A percentile compares a stretch with the other conserved stretches of the same genome.
phyloP scores from a whole-genome alignment of 2,329 filamentous ascomycete genomes.

The Graphilbum fragrans region DNA sequence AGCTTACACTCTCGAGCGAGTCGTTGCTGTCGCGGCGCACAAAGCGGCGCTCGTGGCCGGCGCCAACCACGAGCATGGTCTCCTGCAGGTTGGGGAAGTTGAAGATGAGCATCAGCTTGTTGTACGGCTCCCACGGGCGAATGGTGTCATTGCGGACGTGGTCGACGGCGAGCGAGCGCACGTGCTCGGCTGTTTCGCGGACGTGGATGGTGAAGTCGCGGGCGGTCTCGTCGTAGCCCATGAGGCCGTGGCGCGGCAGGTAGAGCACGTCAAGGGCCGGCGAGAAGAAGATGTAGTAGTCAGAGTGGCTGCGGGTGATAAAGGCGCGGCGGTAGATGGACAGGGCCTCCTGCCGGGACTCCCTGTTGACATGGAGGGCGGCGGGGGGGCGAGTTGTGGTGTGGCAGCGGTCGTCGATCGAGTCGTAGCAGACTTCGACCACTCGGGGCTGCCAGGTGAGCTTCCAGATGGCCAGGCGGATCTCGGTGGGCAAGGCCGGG shows the following conservation, averaged over 20 bases:
- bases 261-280: conserved; percentile 24
- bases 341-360: conserved; percentile 28
- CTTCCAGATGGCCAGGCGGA: conserved; percentile 28
- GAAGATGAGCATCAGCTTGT: conserved; percentile 32
- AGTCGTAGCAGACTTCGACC: conserved; percentile 26
- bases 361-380: conserved; percentile 26
- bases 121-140: conserved; percentile 37
- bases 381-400: conserved; percentile 25
- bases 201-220: conserved; percentile 28
- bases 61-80: conserved; percentile 22
- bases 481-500: conserved; percentile 22
- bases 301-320: conserved; percentile 18
- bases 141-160: conserved; percentile 29
- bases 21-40: conserved; percentile 6
- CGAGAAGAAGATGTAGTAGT: conserved; percentile 23
- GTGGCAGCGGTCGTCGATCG: conserved; percentile 21
- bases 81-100: conserved; percentile 26
- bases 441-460: conserved; percentile 23
- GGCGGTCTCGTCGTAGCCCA: conserved; percentile 27
- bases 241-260: conserved; percentile 22
- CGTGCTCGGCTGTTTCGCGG: conserved; percentile 18
- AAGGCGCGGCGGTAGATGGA: conserved; percentile 23
- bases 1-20: conserved; percentile 5
- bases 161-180: conserved; percentile 30
- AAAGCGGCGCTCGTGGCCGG: conserved; percentile 3